Conservation (phyloP, 148 eudicot genomes). For the Heliosperma pusillum region DNA sequence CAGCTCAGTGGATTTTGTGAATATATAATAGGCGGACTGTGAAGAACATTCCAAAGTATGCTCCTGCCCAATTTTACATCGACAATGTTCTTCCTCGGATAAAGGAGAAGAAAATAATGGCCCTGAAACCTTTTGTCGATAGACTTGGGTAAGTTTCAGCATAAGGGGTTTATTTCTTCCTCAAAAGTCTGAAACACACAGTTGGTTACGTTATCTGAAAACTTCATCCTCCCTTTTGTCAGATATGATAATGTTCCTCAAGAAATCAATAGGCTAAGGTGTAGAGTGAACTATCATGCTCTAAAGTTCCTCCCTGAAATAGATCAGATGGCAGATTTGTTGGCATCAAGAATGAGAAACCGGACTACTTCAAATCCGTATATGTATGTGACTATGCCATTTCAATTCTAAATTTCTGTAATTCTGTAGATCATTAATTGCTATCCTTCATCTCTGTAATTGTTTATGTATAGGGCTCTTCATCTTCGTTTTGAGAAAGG, state of each 20-base stretch:
- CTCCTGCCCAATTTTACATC: slow-evolving; percentile 87
- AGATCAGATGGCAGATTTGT: slow-evolving; percentile 85
- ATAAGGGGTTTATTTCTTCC: not conserved
- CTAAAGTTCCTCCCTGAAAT: slow-evolving; percentile 94
- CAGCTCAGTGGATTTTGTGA: slow-evolving; percentile 8
- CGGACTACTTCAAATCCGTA: slow-evolving; percentile 85
- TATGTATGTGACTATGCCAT: slow-evolving; percentile 47
- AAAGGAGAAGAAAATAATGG: slow-evolving; percentile 98
- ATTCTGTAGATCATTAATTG: not conserved
- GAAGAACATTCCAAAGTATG: slow-evolving; percentile 97
- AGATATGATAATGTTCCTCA: slow-evolving; percentile 97
- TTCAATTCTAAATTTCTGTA: not conserved
- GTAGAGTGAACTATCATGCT: slow-evolving; percentile 97
- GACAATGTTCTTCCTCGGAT: slow-evolving; percentile 98
- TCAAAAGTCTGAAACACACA: not conserved
- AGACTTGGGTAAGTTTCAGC: slow-evolving; percentile 82
- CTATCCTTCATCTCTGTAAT: not conserved
- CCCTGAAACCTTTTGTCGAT: slow-evolving; percentile 96
- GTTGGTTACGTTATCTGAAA: not conserved
- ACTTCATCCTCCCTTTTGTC: slow-evolving; percentile 18
- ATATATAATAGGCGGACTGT: slow-evolving; percentile 78
- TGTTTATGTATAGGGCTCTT: slow-evolving; percentile 73
- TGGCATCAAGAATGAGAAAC: slow-evolving; percentile 94
- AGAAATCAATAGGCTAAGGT: slow-evolving; percentile 88
- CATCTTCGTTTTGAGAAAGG: slow-evolving; percentile 99